Percentiles rank a stretch among this genome's conserved stretches.
phyloP scores from a whole-genome alignment of 179 eudicot species.

The Corrigiola litoralis region DNA sequence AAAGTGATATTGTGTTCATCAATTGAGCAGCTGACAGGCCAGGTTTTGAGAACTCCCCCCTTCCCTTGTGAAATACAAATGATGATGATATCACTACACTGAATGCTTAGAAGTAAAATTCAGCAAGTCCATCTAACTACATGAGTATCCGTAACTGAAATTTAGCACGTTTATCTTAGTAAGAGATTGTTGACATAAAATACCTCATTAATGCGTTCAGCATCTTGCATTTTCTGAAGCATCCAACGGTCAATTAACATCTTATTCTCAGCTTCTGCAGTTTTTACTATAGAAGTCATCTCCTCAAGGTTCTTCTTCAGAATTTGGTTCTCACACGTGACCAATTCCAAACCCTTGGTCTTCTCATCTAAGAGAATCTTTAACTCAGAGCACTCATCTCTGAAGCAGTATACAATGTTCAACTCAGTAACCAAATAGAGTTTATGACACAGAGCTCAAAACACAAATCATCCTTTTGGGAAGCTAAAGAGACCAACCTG shows the following conservation, averaged over 20 bases:
- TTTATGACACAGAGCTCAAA: background rate
- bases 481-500: slow-evolving; percentile 40
- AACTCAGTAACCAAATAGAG: background rate
- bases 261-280: slow-evolving; percentile 82
- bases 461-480: background rate
- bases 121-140: too few species aligned
- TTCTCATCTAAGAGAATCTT: slow-evolving; percentile 60
- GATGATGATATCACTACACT: too few species aligned
- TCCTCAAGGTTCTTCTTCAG: slow-evolving; percentile 64
- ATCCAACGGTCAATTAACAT: slow-evolving; percentile 86
- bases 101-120: too few species aligned
- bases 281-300: slow-evolving; percentile 46
- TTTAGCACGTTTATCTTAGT: background rate
- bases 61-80: too few species aligned
- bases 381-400: slow-evolving; percentile 65
- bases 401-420: slow-evolving; percentile 22
- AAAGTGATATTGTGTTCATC: too few species aligned
- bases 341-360: slow-evolving; percentile 61
- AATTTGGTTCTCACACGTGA: slow-evolving; percentile 65
- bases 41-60: too few species aligned
- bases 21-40: too few species aligned
- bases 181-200: background rate
- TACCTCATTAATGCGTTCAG: slow-evolving; percentile 95
- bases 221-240: slow-evolving; percentile 97
- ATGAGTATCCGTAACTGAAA: background rate